Base-by-base conservation (phyloP, 257 asterid species). In the Solanum pinnatisectum region DNA sequence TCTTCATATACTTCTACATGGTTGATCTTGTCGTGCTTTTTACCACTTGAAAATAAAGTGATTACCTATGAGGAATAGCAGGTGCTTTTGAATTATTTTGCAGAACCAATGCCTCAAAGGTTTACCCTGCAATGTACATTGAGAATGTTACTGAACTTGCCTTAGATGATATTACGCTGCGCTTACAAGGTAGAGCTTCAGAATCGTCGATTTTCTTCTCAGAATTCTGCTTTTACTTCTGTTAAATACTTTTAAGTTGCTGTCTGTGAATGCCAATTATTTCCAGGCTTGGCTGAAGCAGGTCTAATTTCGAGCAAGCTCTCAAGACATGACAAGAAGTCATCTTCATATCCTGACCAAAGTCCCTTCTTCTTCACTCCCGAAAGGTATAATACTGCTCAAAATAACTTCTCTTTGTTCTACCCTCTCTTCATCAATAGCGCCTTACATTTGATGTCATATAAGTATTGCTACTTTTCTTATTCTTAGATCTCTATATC, bases 81-180 rank as follows among this genome's bases (percentile, higher is more conserved):
- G 33, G 46, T 3, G 68, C 73, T 79, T 83, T 73, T 71, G 39
- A 63, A n/a, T 10, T 63, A 2, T 65, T 10, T 11, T 44, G 86
- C 91, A 97, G 99, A 94, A 96, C 90, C 91, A 91, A 93, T 46
- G 91, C 95, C 84, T 94, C 98, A 82, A 96, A 97, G 91, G 98
- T 96, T 85, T 96, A 96, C 90, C 98, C 99, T 84, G 99, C 99
- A 87, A 97, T 97, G 99, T 97, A 91, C 93, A 97, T 96, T 56
- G 98, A 97, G 88, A 94, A 96, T 91, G 91, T 94, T 87, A 93
- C 98, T 52, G 98, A 97, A 88, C 98, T 97, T 91, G 99, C 99
- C 88, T 97, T 94, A 89, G 99, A 97, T 91, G 99, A 97, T 91
- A 92, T 97, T 91, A 94, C 95, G 73, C 92, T 91, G 93, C 95